phyloP scores from a whole-genome alignment of 441 rosid genomes.

The Hura crepitans region DNA sequence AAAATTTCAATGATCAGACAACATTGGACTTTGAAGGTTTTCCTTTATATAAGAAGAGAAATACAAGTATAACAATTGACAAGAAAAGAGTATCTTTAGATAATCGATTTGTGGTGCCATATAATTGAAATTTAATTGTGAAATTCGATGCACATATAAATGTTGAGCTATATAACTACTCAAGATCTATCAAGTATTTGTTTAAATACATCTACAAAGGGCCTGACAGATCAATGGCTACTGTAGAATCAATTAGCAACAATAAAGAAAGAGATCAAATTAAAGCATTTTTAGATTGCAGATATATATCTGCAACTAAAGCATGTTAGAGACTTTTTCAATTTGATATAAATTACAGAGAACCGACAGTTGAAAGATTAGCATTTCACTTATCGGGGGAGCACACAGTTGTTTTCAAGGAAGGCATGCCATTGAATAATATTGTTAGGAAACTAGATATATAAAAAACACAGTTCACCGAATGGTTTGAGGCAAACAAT shows the following conservation, averaged over 20 bases:
- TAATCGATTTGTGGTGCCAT: background rate
- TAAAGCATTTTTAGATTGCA: background rate
- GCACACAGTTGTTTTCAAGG: no score
- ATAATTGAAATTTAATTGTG: background rate
- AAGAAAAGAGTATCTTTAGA: background rate
- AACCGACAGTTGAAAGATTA: no score
- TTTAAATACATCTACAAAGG: background rate
- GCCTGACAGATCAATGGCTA: background rate
- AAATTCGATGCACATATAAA: background rate
- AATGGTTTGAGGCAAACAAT: no score
- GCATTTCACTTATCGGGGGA: no score
- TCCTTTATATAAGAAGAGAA: background rate
- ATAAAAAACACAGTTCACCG: no score
- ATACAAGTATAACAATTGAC: background rate
- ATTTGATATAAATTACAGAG: no score
- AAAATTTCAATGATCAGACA: background rate
- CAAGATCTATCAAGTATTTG: background rate
- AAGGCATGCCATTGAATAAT: no score
- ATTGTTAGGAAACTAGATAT: no score
- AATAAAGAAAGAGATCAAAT: background rate
- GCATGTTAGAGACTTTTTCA: background rate
- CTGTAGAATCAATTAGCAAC: background rate
- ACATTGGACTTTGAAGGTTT: background rate
- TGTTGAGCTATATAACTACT: background rate
- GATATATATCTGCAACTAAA: background rate